These are phyloP conservation scores for Ophiosphaerella herpotricha DNA, from an alignment of 2,329 filamentous ascomycete species.

Conservation along the genomic window DNA sequence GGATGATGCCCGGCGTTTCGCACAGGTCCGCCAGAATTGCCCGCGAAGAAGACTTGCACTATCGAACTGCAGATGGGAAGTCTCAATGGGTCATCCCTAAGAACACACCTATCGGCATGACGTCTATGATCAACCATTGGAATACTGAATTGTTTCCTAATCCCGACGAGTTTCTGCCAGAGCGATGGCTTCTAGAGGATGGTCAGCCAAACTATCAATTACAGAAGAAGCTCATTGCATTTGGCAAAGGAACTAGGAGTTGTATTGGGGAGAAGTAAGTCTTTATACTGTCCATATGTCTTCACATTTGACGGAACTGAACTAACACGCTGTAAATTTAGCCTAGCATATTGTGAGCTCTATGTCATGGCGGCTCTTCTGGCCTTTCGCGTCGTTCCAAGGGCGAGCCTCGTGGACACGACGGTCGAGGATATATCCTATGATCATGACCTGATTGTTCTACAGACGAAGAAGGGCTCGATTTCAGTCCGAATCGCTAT, in stretches of 20 bases:
- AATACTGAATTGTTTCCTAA: conserved; percentile 39
- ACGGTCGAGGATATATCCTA: conserved; percentile 29
- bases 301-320: not conserved
- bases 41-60: conserved; percentile 24
- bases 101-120: conserved; percentile 36
- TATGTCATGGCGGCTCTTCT: conserved; percentile 31
- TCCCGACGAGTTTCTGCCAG: conserved; percentile 34
- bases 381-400: conserved; percentile 24
- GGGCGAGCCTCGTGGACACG: conserved; percentile 29
- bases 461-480: conserved; percentile 31
- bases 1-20: conserved; percentile 40
- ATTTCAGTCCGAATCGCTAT: conserved; percentile 30
- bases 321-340: not conserved
- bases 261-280: conserved; percentile 41
- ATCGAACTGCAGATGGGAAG: conserved; percentile 24
- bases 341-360: conserved; percentile 31
- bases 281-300: too few species aligned
- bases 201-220: conserved; percentile 23
- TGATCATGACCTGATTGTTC: conserved; percentile 30
- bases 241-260: conserved; percentile 33
- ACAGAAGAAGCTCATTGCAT: conserved; percentile 30
- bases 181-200: conserved; percentile 39
- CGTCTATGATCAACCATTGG: conserved; percentile 38
- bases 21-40: conserved; percentile 26
- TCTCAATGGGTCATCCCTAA: conserved; percentile 28